Conservation (phyloP, 129 eudicot species). For the Glebionis coronaria region DNA sequence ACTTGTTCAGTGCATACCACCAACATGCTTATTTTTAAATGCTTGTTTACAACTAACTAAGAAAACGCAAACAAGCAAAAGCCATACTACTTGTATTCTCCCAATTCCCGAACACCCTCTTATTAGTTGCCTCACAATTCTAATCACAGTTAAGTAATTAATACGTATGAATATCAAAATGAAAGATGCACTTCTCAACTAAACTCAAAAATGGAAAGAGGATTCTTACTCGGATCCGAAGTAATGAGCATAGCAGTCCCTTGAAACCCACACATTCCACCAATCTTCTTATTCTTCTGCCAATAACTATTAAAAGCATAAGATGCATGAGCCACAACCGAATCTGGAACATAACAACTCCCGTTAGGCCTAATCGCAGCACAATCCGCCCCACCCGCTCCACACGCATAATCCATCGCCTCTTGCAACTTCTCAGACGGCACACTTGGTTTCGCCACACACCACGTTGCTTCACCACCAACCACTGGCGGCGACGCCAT, state of each 20-base stretch:
- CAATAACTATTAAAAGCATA: constrained; percentile 96
- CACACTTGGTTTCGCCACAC: constrained; percentile 98
- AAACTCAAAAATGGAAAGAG: background rate
- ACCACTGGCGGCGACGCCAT: constrained; percentile 32
- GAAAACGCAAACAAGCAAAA: too few relatives aligned
- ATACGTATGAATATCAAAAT: too few relatives aligned
- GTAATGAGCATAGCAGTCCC: constrained; percentile 95
- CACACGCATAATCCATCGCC: constrained; percentile 90
- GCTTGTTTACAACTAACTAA: too few relatives aligned
- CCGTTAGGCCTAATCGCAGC: constrained; percentile 69
- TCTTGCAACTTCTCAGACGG: constrained; percentile 83
- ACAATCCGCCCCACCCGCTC: constrained; percentile 88
- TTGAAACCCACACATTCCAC: constrained; percentile 85
- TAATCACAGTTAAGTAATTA: too few relatives aligned
- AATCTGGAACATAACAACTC: constrained; percentile 75
- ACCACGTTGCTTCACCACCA: constrained; percentile 54
- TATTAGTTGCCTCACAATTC: too few relatives aligned
- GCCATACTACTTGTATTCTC: too few relatives aligned
- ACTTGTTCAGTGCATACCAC: too few relatives aligned
- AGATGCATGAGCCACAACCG: constrained; percentile 91
- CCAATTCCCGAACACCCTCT: too few relatives aligned
- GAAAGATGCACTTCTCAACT: too few relatives aligned
- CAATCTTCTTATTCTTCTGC: constrained; percentile 79
- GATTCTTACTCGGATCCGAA: constrained; percentile 81
- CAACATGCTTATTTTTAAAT: background rate